Evolutionary conservation across 2,329 filamentous ascomycete species (phyloP).

Genomic region (Leptographium radiaticola): DNA sequence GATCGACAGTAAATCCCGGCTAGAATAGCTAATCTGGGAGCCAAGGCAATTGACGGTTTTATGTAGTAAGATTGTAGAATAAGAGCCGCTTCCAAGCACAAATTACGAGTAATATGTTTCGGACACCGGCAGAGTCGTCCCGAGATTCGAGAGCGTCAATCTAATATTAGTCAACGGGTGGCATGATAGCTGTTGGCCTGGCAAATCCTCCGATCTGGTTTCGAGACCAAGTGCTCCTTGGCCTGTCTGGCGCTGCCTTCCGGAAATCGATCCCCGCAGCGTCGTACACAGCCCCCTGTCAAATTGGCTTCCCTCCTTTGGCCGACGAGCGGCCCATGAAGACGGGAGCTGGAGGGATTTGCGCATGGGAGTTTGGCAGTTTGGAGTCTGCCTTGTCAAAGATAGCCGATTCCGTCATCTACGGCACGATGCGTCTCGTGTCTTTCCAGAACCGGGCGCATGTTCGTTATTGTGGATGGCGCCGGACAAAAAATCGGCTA

Average conservation of each 20-base stretch:
- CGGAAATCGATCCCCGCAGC: too few species aligned
- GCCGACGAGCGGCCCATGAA: neutral
- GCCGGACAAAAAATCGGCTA: neutral
- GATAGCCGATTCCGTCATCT: neutral
- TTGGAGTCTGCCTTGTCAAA: neutral
- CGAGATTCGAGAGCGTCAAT: too few species aligned
- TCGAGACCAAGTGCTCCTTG: neutral
- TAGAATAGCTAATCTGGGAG: too few species aligned
- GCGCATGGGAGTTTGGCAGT: neutral
- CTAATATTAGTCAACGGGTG: too few species aligned
- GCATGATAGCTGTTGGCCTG: too few species aligned
- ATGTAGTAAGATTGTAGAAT: too few species aligned
- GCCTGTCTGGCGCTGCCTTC: neutral
- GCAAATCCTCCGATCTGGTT: too few species aligned
- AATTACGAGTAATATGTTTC: too few species aligned
- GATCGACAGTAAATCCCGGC: too few species aligned
- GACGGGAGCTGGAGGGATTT: neutral
- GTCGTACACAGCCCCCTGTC: neutral
- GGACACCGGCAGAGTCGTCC: too few species aligned
- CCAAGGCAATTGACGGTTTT: too few species aligned
- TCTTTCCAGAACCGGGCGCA: neutral
- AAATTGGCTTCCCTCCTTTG: neutral
- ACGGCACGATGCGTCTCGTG: neutral
- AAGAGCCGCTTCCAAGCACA: too few species aligned
- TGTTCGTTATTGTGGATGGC: neutral